Base-by-base conservation (phyloP, 2,329 filamentous ascomycete species). In the Kalaharituber pfeilii region DNA sequence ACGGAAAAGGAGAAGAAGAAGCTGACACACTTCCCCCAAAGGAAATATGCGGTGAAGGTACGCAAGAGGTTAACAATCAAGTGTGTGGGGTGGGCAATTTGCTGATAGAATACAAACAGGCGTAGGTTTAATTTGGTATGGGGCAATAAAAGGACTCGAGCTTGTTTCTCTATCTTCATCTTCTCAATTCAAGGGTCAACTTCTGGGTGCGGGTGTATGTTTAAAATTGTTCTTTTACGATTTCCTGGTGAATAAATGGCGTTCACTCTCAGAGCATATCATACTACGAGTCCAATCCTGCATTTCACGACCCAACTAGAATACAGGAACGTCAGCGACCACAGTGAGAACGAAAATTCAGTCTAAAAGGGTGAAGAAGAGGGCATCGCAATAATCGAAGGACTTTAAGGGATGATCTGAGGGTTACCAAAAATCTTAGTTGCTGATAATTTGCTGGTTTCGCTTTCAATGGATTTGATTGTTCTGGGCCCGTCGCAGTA, bases 41-140 rank as follows among this genome's bases (percentile, higher is more conserved):
- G 91, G 76, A 95, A 94, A 78, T 98, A 83, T 75, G 91, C 91
- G 73, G 85, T 98, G 74, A 98, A 96, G 89, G 91, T 88, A 22
- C n/a, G 18, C 42, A n/a, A 8, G 13, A 1, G 20, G 6, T n/a
- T 15, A n/a, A 25, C 44, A 24, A 44, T 20, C 36, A n/a, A 15
- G 26, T 42, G 15, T 27, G 13, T 9, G 25, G 5, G 9, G 3
- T 22, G 24, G 26, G 29, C 7, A 18, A 29, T n/a, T n/a, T 15
- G 11, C 33, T 15, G n/a, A 36, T 15, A 24, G 26, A 11, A 25
- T 49, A n/a, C 20, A 20, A 22, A 51, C 20, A 36, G 50, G 29
- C 51, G 52, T 44, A 59, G 49, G 5, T 26, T 2, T 24, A 18
- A 20, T 24, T 25, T 6, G 4, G 20, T n/a, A 28, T 15, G 28